Percentiles rank a stretch among this genome's conserved stretches.
Evolutionary conservation across 2,329 filamentous ascomycete species (phyloP).

Genomic region (Byssoonygena ceratinophila): DNA sequence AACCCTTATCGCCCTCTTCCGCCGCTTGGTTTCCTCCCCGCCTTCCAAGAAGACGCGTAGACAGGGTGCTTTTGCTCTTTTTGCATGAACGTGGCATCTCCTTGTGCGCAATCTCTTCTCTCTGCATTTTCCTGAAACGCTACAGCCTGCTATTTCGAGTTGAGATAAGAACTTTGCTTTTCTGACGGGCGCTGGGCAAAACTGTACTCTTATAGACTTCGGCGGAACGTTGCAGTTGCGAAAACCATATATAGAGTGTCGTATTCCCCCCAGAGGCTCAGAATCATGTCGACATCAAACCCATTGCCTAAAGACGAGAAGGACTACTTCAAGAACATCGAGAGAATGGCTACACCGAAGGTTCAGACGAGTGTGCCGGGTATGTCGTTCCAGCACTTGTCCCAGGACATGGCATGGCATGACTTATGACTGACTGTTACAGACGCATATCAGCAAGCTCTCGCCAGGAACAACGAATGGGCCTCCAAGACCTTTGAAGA

Average conservation of each 20-base stretch:
- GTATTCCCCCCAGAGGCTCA: neutral
- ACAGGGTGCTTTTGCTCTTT: no score
- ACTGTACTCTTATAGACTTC: constrained; percentile 7
- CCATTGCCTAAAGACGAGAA: neutral
- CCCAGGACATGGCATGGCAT: no score
- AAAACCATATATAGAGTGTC: constrained; percentile 2
- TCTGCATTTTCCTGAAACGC: no score
- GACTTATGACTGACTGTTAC: no score
- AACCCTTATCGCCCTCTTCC: neutral
- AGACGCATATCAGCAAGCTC: constrained; percentile 52
- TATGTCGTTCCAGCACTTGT: neutral
- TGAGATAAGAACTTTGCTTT: neutral
- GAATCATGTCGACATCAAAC: neutral
- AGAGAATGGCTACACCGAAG: constrained; percentile 7
- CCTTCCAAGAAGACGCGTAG: neutral
- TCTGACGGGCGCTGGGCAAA: neutral
- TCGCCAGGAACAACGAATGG: constrained; percentile 62
- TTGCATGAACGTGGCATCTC: constrained; percentile 1
- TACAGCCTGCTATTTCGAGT: neutral
- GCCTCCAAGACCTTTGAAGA: constrained; percentile 53
- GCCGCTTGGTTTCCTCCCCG: neutral
- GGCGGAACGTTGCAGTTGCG: constrained; percentile 1
- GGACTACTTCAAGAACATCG: constrained; percentile 9
- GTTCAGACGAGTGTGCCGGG: neutral
- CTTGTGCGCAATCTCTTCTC: no score